phyloP scores from a whole-genome alignment of 129 eudicot genomes.

The Artemisia argyi region DNA sequence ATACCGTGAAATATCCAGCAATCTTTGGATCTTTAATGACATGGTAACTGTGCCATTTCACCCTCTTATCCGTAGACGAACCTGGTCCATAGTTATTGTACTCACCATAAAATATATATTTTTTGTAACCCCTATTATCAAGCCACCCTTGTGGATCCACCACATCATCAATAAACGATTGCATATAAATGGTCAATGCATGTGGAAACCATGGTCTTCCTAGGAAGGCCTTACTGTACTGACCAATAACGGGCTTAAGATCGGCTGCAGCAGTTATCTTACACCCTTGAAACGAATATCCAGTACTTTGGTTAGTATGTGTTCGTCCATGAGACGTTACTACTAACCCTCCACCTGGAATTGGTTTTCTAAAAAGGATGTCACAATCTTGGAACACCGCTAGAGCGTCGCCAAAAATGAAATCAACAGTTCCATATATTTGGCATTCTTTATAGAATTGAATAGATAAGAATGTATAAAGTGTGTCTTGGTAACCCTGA shows the following conservation, averaged over 20 bases:
- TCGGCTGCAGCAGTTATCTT: conserved; percentile 18
- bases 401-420: conserved; percentile 26
- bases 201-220: conserved; percentile 33
- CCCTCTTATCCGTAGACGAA: conserved; percentile 36
- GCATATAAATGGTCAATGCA: conserved; percentile 26
- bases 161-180: conserved; percentile 29
- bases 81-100: conserved; percentile 45
- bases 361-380: conserved; percentile 25
- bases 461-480: background rate
- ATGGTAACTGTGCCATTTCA: conserved; percentile 40
- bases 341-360: conserved; percentile 22
- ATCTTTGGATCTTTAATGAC: conserved; percentile 6
- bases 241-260: conserved; percentile 25
- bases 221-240: conserved; percentile 10
- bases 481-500: conserved; percentile 37
- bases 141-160: conserved; percentile 40
- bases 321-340: conserved; percentile 28
- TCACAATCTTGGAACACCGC: conserved; percentile 38
- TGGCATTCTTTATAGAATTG: conserved; percentile 39
- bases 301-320: conserved; percentile 1
- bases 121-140: conserved; percentile 1
- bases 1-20: conserved; percentile 27
- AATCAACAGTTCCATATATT: conserved; percentile 35
- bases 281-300: conserved; percentile 32
- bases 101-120: conserved; percentile 38